Conservation (phyloP, 768 basidiomycete species). For the Mycena vulgaris region DNA sequence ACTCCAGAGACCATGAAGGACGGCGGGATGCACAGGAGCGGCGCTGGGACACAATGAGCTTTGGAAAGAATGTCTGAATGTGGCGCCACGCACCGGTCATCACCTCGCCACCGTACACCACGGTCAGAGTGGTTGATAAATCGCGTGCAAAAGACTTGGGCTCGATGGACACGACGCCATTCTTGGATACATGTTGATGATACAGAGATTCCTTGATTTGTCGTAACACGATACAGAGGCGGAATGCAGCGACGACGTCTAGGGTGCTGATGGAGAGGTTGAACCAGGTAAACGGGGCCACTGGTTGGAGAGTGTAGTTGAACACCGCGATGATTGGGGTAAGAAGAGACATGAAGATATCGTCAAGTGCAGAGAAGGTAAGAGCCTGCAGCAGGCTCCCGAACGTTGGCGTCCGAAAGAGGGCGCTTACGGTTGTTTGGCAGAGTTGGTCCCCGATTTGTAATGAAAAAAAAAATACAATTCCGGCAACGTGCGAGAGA, state of each 20-base stretch:
- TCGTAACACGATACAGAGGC: conserved; percentile 78
- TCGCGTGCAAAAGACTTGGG: conserved; percentile 72
- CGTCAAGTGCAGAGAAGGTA: neutral
- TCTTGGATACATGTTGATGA: conserved; percentile 59
- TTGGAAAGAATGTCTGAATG: conserved; percentile 18
- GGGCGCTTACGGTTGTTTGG: too few species aligned
- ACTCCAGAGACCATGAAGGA: conserved; percentile 87
- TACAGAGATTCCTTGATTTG: conserved; percentile 72
- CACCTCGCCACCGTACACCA: conserved; percentile 88
- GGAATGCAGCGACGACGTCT: conserved; percentile 77
- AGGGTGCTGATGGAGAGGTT: conserved; percentile 72
- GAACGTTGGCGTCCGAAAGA: conserved; percentile 15
- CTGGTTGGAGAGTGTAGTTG: conserved; percentile 67
- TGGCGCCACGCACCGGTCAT: conserved; percentile 65
- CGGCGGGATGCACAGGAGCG: conserved; percentile 75
- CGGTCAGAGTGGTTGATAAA: conserved; percentile 68
- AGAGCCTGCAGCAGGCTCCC: neutral
- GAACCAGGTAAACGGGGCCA: conserved; percentile 80
- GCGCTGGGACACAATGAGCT: conserved; percentile 57
- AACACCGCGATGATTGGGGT: conserved; percentile 66
- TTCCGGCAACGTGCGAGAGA: too few species aligned
- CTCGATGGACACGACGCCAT: conserved; percentile 56
- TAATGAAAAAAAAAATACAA: too few species aligned
- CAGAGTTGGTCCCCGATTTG: too few species aligned
- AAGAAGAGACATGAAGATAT: conserved; percentile 49